Evolutionary conservation across 2,329 filamentous ascomycete species (phyloP), one percentile per base, ranked within the genome.

Genomic region (Colletotrichum tropicale): DNA sequence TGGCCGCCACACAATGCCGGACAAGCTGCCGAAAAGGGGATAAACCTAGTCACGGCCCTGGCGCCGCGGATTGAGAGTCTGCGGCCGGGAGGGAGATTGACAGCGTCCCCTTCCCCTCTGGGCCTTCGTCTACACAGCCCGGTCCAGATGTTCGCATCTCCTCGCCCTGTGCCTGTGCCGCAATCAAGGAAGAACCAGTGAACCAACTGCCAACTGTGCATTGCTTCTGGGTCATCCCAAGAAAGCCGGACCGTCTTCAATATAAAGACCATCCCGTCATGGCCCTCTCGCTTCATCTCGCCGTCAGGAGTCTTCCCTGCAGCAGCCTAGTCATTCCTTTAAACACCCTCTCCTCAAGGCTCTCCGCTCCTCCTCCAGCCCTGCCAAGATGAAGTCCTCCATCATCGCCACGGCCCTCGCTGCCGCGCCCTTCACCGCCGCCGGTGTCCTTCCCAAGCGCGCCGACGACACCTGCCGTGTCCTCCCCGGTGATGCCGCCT

Each of bases 401-500:
- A 36, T 66, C 30, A 15, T 70, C 52, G 52, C 75, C 36, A 72
- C 60, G 52, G 66, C 71, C 48, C 52, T 75, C 18, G 74, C 62
- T 30, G 71, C 62, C 52, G 71, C 56, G 52, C 71, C 74, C 52
- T 66, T 76, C 52, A 71, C 60, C 52, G 62, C 74, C 30, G 66
- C 74, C 13, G 71, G 60, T 6, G 56, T 74, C 24, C 74, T 76
- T 56, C 74, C 61, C 36, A 75, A 75, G 66, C 74, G 71, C 60
- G 74, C 58, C 30, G 66, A 64, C 12, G 61, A 70, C 30, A 24
- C 28, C 13, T 52, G 88, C 78, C 84, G 85, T 15, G 88, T 85
- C 80, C 84, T 88, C 52, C 90, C 91, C 1, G 87, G 86, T 18
- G 89, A 92, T 71, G n/a, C 77, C 1, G 87, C 85, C 79, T 93